These are phyloP conservation scores for Actinidia chinensis DNA, from an alignment of 179 eudicot species.

Conservation along the genomic window DNA sequence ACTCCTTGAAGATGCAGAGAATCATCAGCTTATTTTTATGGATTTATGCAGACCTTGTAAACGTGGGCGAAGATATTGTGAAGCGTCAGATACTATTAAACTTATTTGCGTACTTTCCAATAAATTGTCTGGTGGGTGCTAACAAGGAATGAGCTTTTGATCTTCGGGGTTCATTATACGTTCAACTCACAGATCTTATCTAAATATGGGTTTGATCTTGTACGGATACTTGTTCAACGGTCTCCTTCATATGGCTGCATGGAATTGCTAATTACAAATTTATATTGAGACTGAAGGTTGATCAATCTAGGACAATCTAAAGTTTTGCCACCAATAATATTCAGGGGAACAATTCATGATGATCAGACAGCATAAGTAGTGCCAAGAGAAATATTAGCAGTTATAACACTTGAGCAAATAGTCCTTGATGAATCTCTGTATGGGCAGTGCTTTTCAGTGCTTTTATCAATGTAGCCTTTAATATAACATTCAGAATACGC, in stretches of 20 bases:
- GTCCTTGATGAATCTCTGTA: conserved; percentile 70
- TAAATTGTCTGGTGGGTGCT: conserved; percentile 36
- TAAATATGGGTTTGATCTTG: conserved; percentile 6
- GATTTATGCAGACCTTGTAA: conserved; percentile 46
- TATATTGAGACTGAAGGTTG: not conserved
- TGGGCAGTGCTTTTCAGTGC: no score
- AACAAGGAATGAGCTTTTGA: conserved; percentile 48
- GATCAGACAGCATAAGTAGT: conserved; percentile 73
- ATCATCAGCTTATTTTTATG: conserved; percentile 43
- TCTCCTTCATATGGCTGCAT: conserved; percentile 3
- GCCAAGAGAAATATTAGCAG: conserved; percentile 68
- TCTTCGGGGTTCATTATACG: conserved; percentile 39
- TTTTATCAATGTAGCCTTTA: conserved; percentile 72
- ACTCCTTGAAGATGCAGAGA: conserved; percentile 51
- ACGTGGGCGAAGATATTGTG: conserved; percentile 44
- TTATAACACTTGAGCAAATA: conserved; percentile 61
- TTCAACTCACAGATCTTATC: conserved; percentile 13
- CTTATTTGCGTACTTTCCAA: conserved; percentile 32
- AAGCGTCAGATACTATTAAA: conserved; percentile 41
- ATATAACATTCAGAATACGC: conserved; percentile 75
- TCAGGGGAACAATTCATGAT: conserved; percentile 61
- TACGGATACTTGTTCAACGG: not conserved
- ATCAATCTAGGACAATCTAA: conserved; percentile 44
- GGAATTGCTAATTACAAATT: conserved; percentile 16
- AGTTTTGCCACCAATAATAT: conserved; percentile 65